Conservation (phyloP, 1,284 basidiomycete species). For the Papiliotrema fonsecae region DNA sequence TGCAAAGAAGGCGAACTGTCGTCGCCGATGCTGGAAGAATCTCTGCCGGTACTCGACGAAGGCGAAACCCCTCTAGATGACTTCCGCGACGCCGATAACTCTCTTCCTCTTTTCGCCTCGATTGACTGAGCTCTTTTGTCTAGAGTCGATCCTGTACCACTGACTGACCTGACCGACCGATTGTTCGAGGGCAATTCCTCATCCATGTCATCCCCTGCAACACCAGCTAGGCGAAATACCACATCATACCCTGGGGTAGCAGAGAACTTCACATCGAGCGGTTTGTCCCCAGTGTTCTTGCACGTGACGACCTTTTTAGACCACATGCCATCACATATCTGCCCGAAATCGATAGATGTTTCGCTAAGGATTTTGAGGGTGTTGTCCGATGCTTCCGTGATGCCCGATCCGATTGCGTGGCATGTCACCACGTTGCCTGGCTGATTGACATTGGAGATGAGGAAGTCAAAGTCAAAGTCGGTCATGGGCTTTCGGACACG, state of each 20-base stretch:
- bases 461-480: conserved; percentile 43
- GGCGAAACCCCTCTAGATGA: conserved; percentile 8
- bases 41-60: conserved; percentile 3
- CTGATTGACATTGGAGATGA: conserved; percentile 42
- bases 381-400: conserved; percentile 39
- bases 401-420: conserved; percentile 34
- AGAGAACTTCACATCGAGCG: conserved; percentile 50
- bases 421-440: conserved; percentile 41
- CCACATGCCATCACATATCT: conserved; percentile 51
- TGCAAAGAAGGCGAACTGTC: conserved; percentile 2
- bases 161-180: conserved; percentile 5
- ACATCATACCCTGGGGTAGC: conserved; percentile 49
- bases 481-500: conserved; percentile 25
- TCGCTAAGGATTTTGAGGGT: conserved; percentile 49
- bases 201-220: conserved; percentile 44
- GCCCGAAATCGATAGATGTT: conserved; percentile 50
- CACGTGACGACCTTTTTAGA: conserved; percentile 49
- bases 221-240: conserved; percentile 50
- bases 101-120: neutral
- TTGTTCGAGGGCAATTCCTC: conserved; percentile 34
- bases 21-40: conserved; percentile 1
- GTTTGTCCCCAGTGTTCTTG: conserved; percentile 49
- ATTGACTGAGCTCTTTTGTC: neutral
- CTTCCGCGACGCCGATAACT: neutral
- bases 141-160: neutral